Conservation (phyloP, 805 yeast species). For the Clavispora asparagi region DNA sequence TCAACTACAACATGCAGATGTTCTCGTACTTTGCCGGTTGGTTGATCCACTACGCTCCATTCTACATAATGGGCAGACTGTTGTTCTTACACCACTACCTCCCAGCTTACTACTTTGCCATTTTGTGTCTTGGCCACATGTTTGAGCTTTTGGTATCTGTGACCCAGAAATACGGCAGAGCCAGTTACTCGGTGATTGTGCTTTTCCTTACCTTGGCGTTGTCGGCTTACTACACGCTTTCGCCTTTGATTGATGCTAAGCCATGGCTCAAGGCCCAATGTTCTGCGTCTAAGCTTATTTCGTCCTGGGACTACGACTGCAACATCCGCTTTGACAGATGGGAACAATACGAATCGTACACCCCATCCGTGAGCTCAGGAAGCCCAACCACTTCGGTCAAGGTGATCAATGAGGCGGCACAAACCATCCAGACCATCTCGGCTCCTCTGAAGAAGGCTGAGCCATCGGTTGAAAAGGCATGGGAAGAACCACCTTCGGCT, state of each 20-base stretch:
- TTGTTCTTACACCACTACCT: constrained; percentile 89
- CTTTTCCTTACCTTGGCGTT: constrained; percentile 46
- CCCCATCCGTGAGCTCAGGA: not conserved
- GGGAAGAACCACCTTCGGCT: constrained; percentile 12
- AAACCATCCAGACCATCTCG: constrained; percentile 4
- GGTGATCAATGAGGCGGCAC: not conserved
- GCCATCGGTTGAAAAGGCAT: constrained; percentile 3
- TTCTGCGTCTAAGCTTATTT: constrained; percentile 49
- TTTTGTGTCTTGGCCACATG: constrained; percentile 68
- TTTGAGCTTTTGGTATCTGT: constrained; percentile 45
- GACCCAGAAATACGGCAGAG: constrained; percentile 35
- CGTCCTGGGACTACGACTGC: constrained; percentile 90
- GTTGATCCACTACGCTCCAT: constrained; percentile 67
- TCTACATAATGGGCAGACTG: constrained; percentile 87
- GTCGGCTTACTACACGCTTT: constrained; percentile 53
- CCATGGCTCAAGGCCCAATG: constrained; percentile 77
- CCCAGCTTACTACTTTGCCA: constrained; percentile 87
- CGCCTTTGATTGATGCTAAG: constrained; percentile 73
- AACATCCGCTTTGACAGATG: constrained; percentile 40
- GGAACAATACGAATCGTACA: constrained; percentile 18
- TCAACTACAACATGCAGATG: constrained; percentile 61
- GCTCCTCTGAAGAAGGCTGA: constrained; percentile 9
- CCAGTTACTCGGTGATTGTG: constrained; percentile 43
- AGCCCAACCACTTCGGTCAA: not conserved
- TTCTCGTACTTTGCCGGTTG: constrained; percentile 65